A percentile compares a stretch with the other conserved stretches of the same genome.
phyloP scores from a whole-genome alignment of 768 basidiomycete genomes.

The Galerina sulciceps region DNA sequence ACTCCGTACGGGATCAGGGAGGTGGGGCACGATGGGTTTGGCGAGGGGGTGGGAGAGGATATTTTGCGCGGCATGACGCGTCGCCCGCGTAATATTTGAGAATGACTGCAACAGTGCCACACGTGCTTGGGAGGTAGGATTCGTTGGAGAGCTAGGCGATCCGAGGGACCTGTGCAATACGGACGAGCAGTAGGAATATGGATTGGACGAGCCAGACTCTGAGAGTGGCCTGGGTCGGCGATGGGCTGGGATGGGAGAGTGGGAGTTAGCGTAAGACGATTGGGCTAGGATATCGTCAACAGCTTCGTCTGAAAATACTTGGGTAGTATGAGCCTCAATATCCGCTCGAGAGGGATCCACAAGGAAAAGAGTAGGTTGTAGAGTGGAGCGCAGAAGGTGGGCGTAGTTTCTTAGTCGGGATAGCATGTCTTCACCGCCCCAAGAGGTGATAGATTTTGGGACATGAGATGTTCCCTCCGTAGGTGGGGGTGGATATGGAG shows the following conservation, averaged over 20 bases:
- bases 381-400: conserved; percentile 81
- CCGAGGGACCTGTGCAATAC: conserved; percentile 82
- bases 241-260: conserved; percentile 85
- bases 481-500: conserved; percentile 68
- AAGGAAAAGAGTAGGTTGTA: conserved; percentile 87
- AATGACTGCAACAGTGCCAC: conserved; percentile 90
- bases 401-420: conserved; percentile 76
- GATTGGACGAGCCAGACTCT: conserved; percentile 36
- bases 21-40: conserved; percentile 93
- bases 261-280: conserved; percentile 75
- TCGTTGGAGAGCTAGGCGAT: conserved; percentile 53
- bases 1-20: conserved; percentile 92
- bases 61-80: conserved; percentile 92
- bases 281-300: conserved; percentile 86
- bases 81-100: conserved; percentile 91
- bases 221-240: conserved; percentile 73
- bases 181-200: conserved; percentile 71
- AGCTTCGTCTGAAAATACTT: conserved; percentile 83
- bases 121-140: conserved; percentile 70
- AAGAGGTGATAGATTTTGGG: conserved; percentile 55
- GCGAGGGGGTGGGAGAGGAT: conserved; percentile 95
- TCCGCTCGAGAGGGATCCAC: conserved; percentile 94
- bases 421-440: conserved; percentile 90
- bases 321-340: conserved; percentile 86
- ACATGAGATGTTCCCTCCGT: conserved; percentile 46